phyloP scores from a whole-genome alignment of 352 stramenopile genomes.

The Phytophthora macrochlamydospora region DNA sequence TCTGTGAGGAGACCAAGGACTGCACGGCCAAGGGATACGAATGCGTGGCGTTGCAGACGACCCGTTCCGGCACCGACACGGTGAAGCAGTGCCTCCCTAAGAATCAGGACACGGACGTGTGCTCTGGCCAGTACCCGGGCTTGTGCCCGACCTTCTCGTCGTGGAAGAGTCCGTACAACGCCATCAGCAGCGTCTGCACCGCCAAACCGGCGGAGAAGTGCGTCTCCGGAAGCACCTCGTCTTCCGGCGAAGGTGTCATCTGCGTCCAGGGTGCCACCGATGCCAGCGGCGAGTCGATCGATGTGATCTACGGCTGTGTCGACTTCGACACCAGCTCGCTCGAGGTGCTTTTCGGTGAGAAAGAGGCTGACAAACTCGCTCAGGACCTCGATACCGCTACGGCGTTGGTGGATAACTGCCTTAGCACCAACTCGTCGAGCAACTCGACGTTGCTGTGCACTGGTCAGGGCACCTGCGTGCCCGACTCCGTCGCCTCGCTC shows the following conservation, averaged over 20 bases:
- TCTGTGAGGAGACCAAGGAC: slow-evolving; percentile 67
- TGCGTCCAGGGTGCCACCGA: slow-evolving; percentile 59
- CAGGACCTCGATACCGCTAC: slow-evolving; percentile 56
- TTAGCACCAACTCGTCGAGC: slow-evolving; percentile 56
- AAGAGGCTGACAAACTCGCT: slow-evolving; percentile 52
- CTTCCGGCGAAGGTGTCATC: slow-evolving; percentile 44
- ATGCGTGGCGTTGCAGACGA: slow-evolving; percentile 77
- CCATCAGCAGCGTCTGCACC: slow-evolving; percentile 79
- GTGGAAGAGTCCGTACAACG: slow-evolving; percentile 68
- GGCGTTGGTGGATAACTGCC: slow-evolving; percentile 45
- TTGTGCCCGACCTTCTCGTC: slow-evolving; percentile 76
- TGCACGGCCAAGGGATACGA: slow-evolving; percentile 59
- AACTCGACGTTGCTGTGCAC: slow-evolving; percentile 59
- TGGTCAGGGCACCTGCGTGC: slow-evolving; percentile 70
- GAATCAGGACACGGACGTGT: slow-evolving; percentile 60
- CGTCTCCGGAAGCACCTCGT: slow-evolving; percentile 49
- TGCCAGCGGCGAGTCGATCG: slow-evolving; percentile 40
- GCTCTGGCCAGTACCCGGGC: slow-evolving; percentile 64
- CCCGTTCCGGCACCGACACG: slow-evolving; percentile 51
- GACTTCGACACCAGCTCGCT: slow-evolving; percentile 58
- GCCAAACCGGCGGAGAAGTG: slow-evolving; percentile 79
- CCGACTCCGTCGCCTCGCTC: slow-evolving; percentile 40
- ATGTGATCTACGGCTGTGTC: slow-evolving; percentile 76
- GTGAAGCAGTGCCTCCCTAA: slow-evolving; percentile 81
- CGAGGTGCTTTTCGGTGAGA: slow-evolving; percentile 66